Conservation (phyloP, 2,329 filamentous ascomycete genomes). For the Penicillium sp. region DNA sequence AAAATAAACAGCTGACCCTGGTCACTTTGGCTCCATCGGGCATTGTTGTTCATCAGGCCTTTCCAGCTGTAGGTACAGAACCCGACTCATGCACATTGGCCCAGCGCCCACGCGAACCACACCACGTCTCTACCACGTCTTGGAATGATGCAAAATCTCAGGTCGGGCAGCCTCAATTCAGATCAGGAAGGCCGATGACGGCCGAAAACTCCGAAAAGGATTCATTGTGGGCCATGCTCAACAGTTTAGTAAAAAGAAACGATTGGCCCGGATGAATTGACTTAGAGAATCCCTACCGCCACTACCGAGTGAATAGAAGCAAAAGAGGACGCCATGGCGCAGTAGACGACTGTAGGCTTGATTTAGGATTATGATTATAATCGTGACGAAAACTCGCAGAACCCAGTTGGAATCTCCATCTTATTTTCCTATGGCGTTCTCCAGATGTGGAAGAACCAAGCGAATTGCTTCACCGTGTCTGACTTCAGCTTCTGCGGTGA, state of each 20-base stretch:
- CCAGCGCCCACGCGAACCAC: constrained; percentile 1
- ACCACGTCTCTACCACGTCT: constrained; percentile 2
- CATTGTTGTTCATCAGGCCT: not conserved
- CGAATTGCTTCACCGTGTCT: constrained; percentile 1
- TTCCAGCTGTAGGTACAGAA: constrained; percentile 11
- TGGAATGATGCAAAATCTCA: constrained; percentile 6
- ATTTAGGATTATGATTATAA: not conserved
- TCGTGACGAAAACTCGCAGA: not conserved
- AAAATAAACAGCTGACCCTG: constrained; percentile 1
- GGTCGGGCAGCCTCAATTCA: constrained; percentile 7
- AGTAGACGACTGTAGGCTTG: not conserved
- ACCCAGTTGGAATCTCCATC: not conserved
- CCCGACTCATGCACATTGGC: constrained; percentile 5
- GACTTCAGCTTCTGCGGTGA: constrained; percentile 14
- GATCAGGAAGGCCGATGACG: constrained; percentile 6
- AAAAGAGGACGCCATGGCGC: constrained; percentile 8
- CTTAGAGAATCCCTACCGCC: not conserved
- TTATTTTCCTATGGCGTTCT: not conserved
- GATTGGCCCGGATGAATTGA: constrained; percentile 1
- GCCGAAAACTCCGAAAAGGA: constrained; percentile 1
- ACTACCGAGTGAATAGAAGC: constrained; percentile 7
- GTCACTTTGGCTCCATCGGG: constrained; percentile 2
- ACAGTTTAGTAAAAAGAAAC: not conserved
- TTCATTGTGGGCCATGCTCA: not conserved
- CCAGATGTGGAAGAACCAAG: not conserved